Evolutionary conservation across 345 rosid species (phyloP).

Genomic region (Passiflora organensis): DNA sequence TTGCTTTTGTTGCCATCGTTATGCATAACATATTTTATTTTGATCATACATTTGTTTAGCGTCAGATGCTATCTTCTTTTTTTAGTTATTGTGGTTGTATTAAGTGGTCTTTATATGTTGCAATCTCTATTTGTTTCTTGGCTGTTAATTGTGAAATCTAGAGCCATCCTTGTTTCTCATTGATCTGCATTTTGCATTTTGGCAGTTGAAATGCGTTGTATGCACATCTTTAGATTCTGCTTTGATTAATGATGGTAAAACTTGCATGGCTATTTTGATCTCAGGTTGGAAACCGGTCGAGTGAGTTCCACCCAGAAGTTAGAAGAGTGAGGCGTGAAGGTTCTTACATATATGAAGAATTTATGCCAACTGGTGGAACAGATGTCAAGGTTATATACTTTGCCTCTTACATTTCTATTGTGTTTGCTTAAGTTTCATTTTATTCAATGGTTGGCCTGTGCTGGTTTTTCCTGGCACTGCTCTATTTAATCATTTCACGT

Average conservation of each 20-base stretch:
- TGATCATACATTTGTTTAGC: too few relatives aligned
- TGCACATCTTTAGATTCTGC: not conserved
- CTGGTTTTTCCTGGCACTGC: slow-evolving; percentile 13
- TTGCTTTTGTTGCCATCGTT: too few relatives aligned
- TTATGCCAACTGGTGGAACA: slow-evolving; percentile 99
- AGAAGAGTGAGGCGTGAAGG: slow-evolving; percentile 99
- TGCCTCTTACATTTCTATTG: not conserved
- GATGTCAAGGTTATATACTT: slow-evolving; percentile 79
- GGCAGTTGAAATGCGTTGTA: too few relatives aligned
- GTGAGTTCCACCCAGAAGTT: slow-evolving; percentile 97
- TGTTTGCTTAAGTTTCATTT: not conserved
- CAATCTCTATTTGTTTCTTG: not conserved
- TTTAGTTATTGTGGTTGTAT: too few relatives aligned
- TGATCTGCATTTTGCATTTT: too few relatives aligned
- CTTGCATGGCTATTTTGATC: slow-evolving; percentile 2
- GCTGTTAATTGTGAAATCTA: not conserved
- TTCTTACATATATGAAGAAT: slow-evolving; percentile 96
- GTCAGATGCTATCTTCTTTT: too few relatives aligned
- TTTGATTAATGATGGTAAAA: not conserved
- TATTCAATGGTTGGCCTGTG: not conserved
- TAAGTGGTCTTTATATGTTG: too few relatives aligned
- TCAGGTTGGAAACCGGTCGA: slow-evolving; percentile 94
- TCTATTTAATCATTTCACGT: not conserved
- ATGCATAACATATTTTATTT: too few relatives aligned
- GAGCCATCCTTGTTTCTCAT: too few relatives aligned